Base-by-base conservation (phyloP, 257 asterid species). In the Solanum dulcamara region DNA sequence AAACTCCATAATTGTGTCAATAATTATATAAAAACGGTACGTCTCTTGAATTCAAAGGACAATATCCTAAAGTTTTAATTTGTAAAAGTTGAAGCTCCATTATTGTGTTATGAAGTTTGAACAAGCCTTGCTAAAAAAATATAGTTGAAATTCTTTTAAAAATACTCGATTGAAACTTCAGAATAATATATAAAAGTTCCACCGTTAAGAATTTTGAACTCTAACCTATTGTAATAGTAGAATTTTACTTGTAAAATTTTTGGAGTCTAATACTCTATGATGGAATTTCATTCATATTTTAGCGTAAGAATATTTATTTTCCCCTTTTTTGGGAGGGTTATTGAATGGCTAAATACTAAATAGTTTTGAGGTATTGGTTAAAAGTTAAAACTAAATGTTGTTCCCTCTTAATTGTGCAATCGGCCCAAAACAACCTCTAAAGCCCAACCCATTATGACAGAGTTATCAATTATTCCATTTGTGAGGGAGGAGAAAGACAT, bases 61-160 rank as follows among this genome's bases (percentile, higher is more conserved):
- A 57, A 57, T 55, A 12, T 57, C 62, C 0, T 48, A 1, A 48
- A 48, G 2, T 50, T 22, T 10, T 18, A 53, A 53, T 10, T 53
- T 53, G 24, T 53, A 57, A 22, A 57, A 57, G 24, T 9, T 57
- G 14, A 57, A 57, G 22, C 2, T 57, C 3, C 13, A 57, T 57
- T 20, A 57, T 57, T 57, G 0, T 57, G 2, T 57, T 1, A 22
- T 22, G 24, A 20, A 59, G 6, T 59, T 59, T 0, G 0, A 59
- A n/a, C 15, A 4, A 1, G 6, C 12, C 0, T 57, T 57, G 1
- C 9, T 59, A 9, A 9, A 50, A 59, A 10, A 60, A 0, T 4
- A 6, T 6, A 0, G 2, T 10, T n/a, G 11, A 0, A 0, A 2
- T 55, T 8, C 24, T n/a, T 10, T 57, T 10, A 0, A 22, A 22